Percentiles rank a stretch among this genome's conserved stretches.
These are phyloP conservation scores for Flaveria trinervia DNA, from an alignment of 129 eudicot species.

Conservation along the genomic window DNA sequence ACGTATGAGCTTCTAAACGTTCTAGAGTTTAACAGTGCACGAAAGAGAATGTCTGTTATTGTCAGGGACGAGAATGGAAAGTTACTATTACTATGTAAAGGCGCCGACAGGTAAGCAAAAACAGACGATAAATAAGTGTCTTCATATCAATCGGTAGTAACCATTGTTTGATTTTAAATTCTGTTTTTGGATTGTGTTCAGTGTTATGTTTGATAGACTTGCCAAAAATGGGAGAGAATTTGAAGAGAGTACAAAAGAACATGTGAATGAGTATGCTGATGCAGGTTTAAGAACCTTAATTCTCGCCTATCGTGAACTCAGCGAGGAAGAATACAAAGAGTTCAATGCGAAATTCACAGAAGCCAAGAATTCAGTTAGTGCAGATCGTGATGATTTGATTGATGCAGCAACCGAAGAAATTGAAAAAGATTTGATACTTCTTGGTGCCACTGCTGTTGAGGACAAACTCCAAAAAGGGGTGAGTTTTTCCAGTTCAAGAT, in stretches of 20 bases:
- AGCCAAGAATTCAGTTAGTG: slow-evolving; percentile 81
- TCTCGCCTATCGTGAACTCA: slow-evolving; percentile 74
- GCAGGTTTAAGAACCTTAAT: slow-evolving; percentile 87
- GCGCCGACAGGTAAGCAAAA: slow-evolving; percentile 86
- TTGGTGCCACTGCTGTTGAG: slow-evolving; percentile 98
- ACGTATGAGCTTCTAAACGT: slow-evolving; percentile 66
- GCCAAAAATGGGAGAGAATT: slow-evolving; percentile 70
- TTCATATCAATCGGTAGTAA: neutral
- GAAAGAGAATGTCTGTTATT: slow-evolving; percentile 92
- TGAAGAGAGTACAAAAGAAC: slow-evolving; percentile 66
- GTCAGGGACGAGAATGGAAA: slow-evolving; percentile 67
- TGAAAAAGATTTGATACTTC: slow-evolving; percentile 84
- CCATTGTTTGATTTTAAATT: neutral
- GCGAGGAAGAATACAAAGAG: slow-evolving; percentile 64
- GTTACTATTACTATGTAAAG: slow-evolving; percentile 74
- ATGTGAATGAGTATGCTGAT: slow-evolving; percentile 84
- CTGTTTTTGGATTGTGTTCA: slow-evolving; percentile 34
- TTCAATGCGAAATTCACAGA: slow-evolving; percentile 58
- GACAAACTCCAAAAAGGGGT: slow-evolving; percentile 98
- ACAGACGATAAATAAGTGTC: neutral
- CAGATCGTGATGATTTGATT: slow-evolving; percentile 68
- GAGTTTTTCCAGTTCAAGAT: slow-evolving; percentile 9
- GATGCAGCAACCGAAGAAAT: slow-evolving; percentile 65
- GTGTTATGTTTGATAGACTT: slow-evolving; percentile 93
- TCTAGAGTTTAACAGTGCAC: slow-evolving; percentile 78